These are phyloP conservation scores for Leishmania braziliensis DNA, from an alignment of 208 protist species.

Conservation along the genomic window DNA sequence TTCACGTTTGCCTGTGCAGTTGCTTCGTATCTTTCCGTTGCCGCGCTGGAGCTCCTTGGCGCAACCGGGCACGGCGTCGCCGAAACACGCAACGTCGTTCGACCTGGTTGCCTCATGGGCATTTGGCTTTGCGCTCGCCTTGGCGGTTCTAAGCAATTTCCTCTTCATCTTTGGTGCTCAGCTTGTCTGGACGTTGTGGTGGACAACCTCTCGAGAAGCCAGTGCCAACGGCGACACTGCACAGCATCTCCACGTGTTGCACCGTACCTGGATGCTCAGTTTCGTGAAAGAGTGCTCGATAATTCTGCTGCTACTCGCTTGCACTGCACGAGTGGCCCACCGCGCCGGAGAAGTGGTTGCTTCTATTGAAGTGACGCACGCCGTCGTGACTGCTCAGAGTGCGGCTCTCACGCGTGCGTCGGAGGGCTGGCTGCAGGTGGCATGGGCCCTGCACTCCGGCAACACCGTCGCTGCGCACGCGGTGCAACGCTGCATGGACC, in stretches of 20 bases:
- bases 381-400: background rate
- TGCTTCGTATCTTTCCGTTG: constrained; percentile 13
- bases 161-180: background rate
- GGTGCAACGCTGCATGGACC: constrained; percentile 8
- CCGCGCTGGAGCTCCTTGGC: background rate
- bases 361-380: background rate
- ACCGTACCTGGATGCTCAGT: background rate
- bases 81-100: background rate
- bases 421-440: constrained; percentile 14
- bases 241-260: background rate
- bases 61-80: background rate
- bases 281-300: background rate
- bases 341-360: background rate
- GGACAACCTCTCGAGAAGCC: background rate
- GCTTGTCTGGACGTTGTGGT: background rate
- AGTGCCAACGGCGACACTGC: background rate
- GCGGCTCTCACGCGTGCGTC: constrained; percentile 2
- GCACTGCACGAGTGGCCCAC: background rate
- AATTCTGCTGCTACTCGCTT: background rate
- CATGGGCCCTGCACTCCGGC: constrained; percentile 19
- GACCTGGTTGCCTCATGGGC: background rate
- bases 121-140: background rate
- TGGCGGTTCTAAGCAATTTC: background rate
- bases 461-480: constrained; percentile 14
- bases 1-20: background rate